These are phyloP conservation scores for Shiraia bambusicola DNA, from an alignment of 2,329 filamentous ascomycete species.

Conservation along the genomic window DNA sequence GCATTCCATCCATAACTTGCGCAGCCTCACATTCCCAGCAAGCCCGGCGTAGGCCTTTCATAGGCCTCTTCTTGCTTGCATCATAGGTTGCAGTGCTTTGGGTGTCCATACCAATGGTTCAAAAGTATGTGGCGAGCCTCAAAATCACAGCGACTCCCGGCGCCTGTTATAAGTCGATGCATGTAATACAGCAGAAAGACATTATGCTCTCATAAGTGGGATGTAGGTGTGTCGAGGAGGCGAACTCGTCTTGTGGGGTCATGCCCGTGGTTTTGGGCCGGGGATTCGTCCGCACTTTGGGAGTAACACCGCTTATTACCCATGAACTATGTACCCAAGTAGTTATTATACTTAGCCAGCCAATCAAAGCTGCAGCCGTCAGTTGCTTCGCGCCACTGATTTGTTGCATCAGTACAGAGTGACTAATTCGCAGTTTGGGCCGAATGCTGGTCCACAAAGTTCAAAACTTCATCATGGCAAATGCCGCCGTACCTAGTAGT, in stretches of 20 bases:
- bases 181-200: slow-evolving; percentile 22
- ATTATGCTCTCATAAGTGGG: slow-evolving; percentile 38
- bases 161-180: slow-evolving; percentile 14
- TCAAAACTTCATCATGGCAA: too few species aligned
- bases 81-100: slow-evolving; percentile 17
- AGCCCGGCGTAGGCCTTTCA: slow-evolving; percentile 30
- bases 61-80: slow-evolving; percentile 26
- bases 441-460: too few species aligned
- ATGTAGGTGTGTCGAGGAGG: slow-evolving; percentile 25
- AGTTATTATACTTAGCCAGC: neutral
- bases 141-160: neutral
- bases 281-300: slow-evolving; percentile 29
- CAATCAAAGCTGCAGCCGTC: neutral
- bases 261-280: slow-evolving; percentile 26
- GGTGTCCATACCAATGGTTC: slow-evolving; percentile 20
- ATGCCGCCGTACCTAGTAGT: neutral
- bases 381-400: too few species aligned
- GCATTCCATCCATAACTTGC: neutral
- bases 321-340: neutral
- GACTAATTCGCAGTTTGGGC: neutral
- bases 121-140: neutral
- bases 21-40: slow-evolving; percentile 41
- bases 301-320: slow-evolving; percentile 4
- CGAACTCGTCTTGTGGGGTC: slow-evolving; percentile 27
- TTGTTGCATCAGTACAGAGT: too few species aligned